These are phyloP conservation scores for Colletotrichum tropicicola DNA, from an alignment of 2,329 filamentous ascomycete genomes.

Conservation along the genomic window DNA sequence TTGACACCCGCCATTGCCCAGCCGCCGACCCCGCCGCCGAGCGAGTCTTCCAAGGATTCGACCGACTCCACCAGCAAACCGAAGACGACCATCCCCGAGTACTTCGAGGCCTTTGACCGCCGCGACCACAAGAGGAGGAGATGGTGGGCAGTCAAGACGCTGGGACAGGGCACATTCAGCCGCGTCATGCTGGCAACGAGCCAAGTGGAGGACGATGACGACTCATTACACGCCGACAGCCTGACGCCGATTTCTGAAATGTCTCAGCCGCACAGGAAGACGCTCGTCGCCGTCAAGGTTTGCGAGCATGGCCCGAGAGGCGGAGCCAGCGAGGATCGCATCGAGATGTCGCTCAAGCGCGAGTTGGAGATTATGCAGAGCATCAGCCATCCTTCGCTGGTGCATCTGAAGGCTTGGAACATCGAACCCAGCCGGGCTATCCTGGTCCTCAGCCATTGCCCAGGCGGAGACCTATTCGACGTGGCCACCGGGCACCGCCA, in stretches of 20 bases:
- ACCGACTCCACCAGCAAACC: conserved; percentile 49
- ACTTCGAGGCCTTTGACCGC: conserved; percentile 75
- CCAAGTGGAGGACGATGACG: conserved; percentile 65
- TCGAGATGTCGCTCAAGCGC: conserved; percentile 92
- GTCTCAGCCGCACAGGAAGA: conserved; percentile 67
- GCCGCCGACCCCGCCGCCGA: conserved; percentile 84
- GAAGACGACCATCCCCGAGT: conserved; percentile 60
- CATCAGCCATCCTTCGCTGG: conserved; percentile 88
- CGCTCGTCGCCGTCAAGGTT: conserved; percentile 92
- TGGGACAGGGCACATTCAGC: conserved; percentile 96
- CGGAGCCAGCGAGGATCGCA: conserved; percentile 89
- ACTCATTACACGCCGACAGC: conserved; percentile 45
- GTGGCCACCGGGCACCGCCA: conserved; percentile 79
- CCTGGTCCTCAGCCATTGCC: conserved; percentile 89
- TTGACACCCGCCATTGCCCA: conserved; percentile 67
- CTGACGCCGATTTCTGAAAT: conserved; percentile 48
- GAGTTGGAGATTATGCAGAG: conserved; percentile 94
- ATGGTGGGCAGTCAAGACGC: conserved; percentile 81
- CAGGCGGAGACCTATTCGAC: conserved; percentile 94
- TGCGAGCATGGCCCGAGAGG: conserved; percentile 95
- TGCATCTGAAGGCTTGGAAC: conserved; percentile 91
- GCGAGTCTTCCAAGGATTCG: conserved; percentile 69
- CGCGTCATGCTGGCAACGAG: conserved; percentile 92
- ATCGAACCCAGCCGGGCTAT: conserved; percentile 85
- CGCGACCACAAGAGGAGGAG: conserved; percentile 74